Evolutionary conservation across 805 yeast genomes (phyloP).

Genomic region (Maudiozyma barnettii): DNA sequence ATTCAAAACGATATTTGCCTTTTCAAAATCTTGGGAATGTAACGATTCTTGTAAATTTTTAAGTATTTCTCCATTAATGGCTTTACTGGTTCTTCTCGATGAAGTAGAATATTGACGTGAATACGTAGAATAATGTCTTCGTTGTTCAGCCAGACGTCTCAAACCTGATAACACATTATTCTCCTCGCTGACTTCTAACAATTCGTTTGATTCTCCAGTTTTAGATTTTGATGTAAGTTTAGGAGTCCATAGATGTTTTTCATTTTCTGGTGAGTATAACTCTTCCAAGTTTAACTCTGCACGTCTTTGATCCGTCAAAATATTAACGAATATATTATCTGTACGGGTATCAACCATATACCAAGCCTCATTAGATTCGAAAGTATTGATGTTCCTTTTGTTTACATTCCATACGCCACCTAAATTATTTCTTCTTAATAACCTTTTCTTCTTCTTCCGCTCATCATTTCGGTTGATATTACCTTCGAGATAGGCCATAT

Average conservation of each 20-base stretch:
- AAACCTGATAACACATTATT: slow-evolving; percentile 22
- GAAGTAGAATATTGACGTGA: background rate
- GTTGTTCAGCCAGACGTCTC: slow-evolving; percentile 21
- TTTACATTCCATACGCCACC: slow-evolving; percentile 38
- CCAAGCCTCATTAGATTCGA: slow-evolving; percentile 67
- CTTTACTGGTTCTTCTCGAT: background rate
- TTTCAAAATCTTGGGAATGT: slow-evolving; percentile 8
- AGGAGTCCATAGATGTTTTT: slow-evolving; percentile 19
- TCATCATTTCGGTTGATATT: slow-evolving; percentile 48
- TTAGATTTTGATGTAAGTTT: background rate
- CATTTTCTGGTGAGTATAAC: slow-evolving; percentile 46
- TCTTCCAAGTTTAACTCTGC: slow-evolving; percentile 59
- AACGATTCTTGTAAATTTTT: background rate
- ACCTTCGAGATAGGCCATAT: slow-evolving; percentile 59
- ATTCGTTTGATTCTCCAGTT: slow-evolving; percentile 8
- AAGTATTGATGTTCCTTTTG: slow-evolving; percentile 32
- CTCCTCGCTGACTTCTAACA: slow-evolving; percentile 2
- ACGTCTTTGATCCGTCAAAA: slow-evolving; percentile 64
- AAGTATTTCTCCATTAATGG: background rate
- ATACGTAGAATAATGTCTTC: slow-evolving; percentile 21
- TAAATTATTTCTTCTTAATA: slow-evolving; percentile 45
- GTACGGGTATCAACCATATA: slow-evolving; percentile 61
- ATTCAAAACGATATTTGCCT: slow-evolving; percentile 4
- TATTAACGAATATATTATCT: slow-evolving; percentile 59
- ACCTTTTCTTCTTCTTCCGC: slow-evolving; percentile 41